These are phyloP conservation scores for Ceratobasidium sp. DNA, from an alignment of 1,284 basidiomycete genomes.

Conservation along the genomic window DNA sequence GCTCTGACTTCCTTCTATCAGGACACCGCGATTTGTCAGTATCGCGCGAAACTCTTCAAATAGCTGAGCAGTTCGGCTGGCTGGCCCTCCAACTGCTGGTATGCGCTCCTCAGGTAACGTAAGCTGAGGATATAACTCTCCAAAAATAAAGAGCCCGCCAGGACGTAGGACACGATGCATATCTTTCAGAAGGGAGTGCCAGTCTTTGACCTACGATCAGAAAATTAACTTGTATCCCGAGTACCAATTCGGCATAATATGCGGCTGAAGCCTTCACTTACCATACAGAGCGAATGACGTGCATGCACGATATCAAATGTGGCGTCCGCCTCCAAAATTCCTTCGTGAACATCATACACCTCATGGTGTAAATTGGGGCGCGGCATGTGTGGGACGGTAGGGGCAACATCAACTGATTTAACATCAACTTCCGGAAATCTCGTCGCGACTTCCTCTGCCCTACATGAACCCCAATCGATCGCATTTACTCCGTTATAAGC, in stretches of 20 bases:
- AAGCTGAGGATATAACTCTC: conserved; percentile 33
- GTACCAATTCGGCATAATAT: neutral
- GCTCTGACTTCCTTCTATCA: neutral
- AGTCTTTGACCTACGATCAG: conserved; percentile 8
- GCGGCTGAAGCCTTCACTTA: neutral
- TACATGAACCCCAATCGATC: no score
- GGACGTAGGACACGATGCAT: conserved; percentile 41
- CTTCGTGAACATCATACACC: conserved; percentile 44
- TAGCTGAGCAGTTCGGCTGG: neutral
- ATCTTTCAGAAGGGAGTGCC: conserved; percentile 31
- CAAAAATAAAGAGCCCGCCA: conserved; percentile 44
- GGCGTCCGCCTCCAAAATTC: conserved; percentile 32
- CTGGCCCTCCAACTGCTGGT: conserved; percentile 1
- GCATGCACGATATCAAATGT: conserved; percentile 44
- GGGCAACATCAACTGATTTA: conserved; percentile 44
- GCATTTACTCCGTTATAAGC: no score
- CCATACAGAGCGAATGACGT: conserved; percentile 32
- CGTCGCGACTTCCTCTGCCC: conserved; percentile 42
- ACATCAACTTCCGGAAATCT: conserved; percentile 42
- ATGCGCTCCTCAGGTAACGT: neutral
- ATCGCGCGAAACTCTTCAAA: neutral
- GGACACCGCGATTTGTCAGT: neutral
- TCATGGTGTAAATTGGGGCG: conserved; percentile 41
- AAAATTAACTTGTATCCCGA: neutral
- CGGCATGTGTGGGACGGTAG: conserved; percentile 40